phyloP scores from a whole-genome alignment of 768 basidiomycete species.

The Kwoniella sp. region DNA sequence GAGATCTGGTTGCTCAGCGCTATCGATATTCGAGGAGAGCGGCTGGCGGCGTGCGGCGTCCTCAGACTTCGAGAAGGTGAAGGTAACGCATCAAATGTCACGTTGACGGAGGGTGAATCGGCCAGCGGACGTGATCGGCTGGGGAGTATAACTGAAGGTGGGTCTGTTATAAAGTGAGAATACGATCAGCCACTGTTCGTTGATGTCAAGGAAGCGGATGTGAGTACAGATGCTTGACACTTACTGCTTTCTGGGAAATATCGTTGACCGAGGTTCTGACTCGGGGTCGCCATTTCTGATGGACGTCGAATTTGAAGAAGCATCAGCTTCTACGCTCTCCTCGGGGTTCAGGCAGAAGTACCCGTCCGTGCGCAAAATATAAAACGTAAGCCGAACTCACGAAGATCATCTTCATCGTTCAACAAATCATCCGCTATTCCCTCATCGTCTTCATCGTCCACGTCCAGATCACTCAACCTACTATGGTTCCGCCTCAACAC shows the following conservation, averaged over 20 bases:
- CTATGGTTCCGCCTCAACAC: slow-evolving; percentile 4
- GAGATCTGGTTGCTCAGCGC: not conserved
- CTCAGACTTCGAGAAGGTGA: slow-evolving; percentile 18
- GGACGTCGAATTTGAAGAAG: not conserved
- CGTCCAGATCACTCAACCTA: slow-evolving; percentile 31
- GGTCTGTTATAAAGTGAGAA: slow-evolving; percentile 25
- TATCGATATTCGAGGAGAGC: slow-evolving; percentile 23
- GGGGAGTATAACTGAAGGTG: slow-evolving; percentile 31
- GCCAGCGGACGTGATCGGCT: slow-evolving; percentile 23
- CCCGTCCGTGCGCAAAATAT: no score
- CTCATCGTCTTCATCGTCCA: slow-evolving; percentile 32
- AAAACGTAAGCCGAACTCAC: no score
- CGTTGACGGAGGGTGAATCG: slow-evolving; percentile 28
- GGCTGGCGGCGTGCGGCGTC: slow-evolving; percentile 2
- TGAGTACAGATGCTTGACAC: not conserved
- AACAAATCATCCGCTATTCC: slow-evolving; percentile 21
- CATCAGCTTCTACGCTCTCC: no score
- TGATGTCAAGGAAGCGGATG: not conserved
- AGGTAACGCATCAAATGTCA: slow-evolving; percentile 32
- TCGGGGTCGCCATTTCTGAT: slow-evolving; percentile 3
- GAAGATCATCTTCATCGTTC: slow-evolving; percentile 31
- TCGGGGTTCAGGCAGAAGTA: no score
- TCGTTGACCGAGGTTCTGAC: not conserved
- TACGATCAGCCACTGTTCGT: not conserved
- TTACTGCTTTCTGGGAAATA: slow-evolving; percentile 20